Base-by-base conservation (phyloP, 2,329 filamentous ascomycete genomes). In the Xylariaceae sp. region DNA sequence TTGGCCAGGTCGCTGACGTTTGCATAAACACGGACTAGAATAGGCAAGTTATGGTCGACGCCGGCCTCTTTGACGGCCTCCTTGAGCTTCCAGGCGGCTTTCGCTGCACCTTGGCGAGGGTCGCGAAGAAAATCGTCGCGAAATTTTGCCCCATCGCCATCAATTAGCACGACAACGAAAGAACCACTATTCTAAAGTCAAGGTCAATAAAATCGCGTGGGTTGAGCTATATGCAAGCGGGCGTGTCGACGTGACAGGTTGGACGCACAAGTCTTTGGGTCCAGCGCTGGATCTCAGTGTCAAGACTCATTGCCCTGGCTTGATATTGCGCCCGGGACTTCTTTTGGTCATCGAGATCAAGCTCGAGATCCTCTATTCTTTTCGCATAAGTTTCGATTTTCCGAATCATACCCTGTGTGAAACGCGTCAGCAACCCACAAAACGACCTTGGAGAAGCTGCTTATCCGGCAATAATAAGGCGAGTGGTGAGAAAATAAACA, bases 111-210 rank as follows among this genome's bases (percentile, higher is more conserved):
- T 6, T 64, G 61, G 8, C 64, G 56, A 44, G 66, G 63, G 51
- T 69, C 69, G 35, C 67, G 70, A 35, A 73, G 62, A 58, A 68
- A 72, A 50, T 68, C 67, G 51, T 73, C 71, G 30, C 68, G 67
- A 61, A 73, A 73, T 62, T 73, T 73, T 57, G 71, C 71, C 4
- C 71, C 71, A 54, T 73, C 71, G 52, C 71, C 71, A 59, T 73
- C 71, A 60, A 73, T 69, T 60, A 73, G 70, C 18, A 73, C 68
- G 39, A 71, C 71, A 48, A 70, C 67, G 62, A 70, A 73, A 45
- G 69, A 64, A 39, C 68, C 70, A 42, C 65, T 71, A 49, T 68
- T 70, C 71, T 72, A 51, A 34, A 53, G 23, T 6, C 42, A 18
- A 44, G 53, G 61, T 62, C 15, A 61, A 59, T 23, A 61, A 57